Evolutionary conservation across 176 grass and related monocot genomes (phyloP), one percentile per base, ranked within the genome.

Genomic region (Bolboschoenus planiculmis): DNA sequence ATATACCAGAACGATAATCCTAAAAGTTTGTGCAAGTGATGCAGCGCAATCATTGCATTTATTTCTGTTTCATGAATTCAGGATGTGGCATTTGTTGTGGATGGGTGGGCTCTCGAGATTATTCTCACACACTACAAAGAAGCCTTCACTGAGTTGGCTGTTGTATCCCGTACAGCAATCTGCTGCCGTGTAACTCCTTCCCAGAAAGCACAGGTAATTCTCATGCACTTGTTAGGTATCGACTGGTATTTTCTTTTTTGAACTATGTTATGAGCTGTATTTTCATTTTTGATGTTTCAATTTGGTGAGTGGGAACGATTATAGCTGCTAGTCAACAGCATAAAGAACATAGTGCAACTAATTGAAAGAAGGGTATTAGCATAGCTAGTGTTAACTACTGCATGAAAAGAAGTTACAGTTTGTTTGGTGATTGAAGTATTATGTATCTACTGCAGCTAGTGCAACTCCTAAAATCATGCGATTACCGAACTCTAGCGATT

Each of bases 141-240:
- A 84, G 87, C 89, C 84, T 94, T 97, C 83, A 94, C 90, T 56
- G 92, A 97, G 65, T 84, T 97, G 78, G 89, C 92, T 60, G 85
- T 94, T 84, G 86, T 97, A 54, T 91, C 95, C 18, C 92, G 93
- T 85, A 97, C 95, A 60, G 95, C 95, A 39, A 91, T 97, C 62
- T 97, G 95, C 59, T 97, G 92, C 42, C 95, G 95, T 85, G 92
- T 97, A 85, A 97, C 95, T 85, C 95, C 95, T 79, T 97, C 95
- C 59, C 95, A 97, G 75, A 97, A 97, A 91, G 95, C 95, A 85
- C 95, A 97, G 88, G 95, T 97, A 68, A 40, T 40, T 70, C 30
- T 79, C 33, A 21, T 4, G 64, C 27, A 68, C 35, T n/a, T 67
- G 0, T 39, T n/a, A 67, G 33, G 37, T 78, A 78, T 29, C 23